phyloP scores from a whole-genome alignment of 192 early-diverging fungal species.

The Podila verticillata region DNA sequence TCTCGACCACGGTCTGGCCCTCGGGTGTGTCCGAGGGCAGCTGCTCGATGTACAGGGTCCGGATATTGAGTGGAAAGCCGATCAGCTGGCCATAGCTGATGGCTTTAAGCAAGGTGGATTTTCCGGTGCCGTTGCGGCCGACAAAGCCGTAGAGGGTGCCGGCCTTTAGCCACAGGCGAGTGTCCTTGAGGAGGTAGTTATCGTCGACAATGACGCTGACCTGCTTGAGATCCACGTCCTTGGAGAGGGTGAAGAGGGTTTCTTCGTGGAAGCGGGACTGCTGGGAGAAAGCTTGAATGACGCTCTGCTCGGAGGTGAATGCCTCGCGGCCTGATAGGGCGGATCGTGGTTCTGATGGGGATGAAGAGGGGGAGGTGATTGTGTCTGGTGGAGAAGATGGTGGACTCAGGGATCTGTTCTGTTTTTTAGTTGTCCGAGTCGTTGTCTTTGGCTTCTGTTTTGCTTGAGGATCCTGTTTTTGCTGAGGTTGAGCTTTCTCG shows the following conservation, averaged over 20 bases:
- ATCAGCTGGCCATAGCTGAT: conserved; percentile 72
- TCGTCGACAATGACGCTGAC: conserved; percentile 81
- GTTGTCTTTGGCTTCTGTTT: no score
- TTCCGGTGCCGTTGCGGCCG: conserved; percentile 83
- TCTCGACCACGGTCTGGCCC: conserved; percentile 62
- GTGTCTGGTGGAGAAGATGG: neutral
- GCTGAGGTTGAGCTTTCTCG: no score
- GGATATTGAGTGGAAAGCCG: conserved; percentile 85
- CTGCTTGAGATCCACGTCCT: conserved; percentile 82
- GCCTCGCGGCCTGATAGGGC: conserved; percentile 9
- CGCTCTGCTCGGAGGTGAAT: conserved; percentile 36
- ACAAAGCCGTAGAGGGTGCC: conserved; percentile 82
- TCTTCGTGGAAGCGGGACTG: conserved; percentile 88
- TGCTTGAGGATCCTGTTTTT: no score
- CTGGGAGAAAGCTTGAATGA: conserved; percentile 75
- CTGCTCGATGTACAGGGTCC: conserved; percentile 85
- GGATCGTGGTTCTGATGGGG: neutral
- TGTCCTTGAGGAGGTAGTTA: conserved; percentile 74
- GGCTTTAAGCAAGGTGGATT: conserved; percentile 72
- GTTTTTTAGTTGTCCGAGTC: no score
- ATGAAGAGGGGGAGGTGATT: neutral
- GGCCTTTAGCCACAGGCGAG: conserved; percentile 77
- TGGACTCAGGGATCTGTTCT: conserved; percentile 8
- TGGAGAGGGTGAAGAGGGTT: conserved; percentile 80
- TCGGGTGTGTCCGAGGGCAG: conserved; percentile 65